Conservation (phyloP, 805 yeast species). For the Metschnikowia arizonensis region DNA sequence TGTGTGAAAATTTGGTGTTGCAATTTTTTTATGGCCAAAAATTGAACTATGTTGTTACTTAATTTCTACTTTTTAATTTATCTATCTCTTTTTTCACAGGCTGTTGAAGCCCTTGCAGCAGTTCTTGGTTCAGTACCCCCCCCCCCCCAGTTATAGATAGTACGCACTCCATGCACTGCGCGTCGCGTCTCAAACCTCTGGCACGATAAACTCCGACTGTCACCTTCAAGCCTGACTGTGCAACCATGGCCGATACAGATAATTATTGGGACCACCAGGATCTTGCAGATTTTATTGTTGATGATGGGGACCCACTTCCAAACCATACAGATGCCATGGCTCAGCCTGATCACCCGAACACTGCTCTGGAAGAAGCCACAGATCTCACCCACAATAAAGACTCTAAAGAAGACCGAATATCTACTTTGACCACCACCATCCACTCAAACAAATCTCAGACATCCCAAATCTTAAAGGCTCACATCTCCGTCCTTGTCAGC, state of each 20-base stretch:
- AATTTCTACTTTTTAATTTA: too few species aligned
- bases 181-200: constrained; percentile 7
- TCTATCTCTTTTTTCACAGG: too few species aligned
- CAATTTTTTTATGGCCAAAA: too few species aligned
- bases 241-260: constrained; percentile 1
- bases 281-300: constrained; percentile 35
- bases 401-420: constrained; percentile 9
- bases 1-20: too few species aligned
- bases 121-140: too few species aligned
- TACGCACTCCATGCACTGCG: constrained; percentile 3
- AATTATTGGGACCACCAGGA: constrained; percentile 23
- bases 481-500: constrained; percentile 74
- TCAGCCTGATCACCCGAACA: background rate
- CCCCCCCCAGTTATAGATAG: too few species aligned
- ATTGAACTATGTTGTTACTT: too few species aligned
- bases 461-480: constrained; percentile 53
- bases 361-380: background rate
- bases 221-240: background rate
- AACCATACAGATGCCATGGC: background rate
- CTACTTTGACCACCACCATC: constrained; percentile 21
- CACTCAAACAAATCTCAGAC: constrained; percentile 34
- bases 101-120: too few species aligned
- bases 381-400: constrained; percentile 17
- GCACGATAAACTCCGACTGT: background rate
- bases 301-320: constrained; percentile 16